Conservation (phyloP, 176 grass and related monocot genomes). For the Cenchrus americanus region DNA sequence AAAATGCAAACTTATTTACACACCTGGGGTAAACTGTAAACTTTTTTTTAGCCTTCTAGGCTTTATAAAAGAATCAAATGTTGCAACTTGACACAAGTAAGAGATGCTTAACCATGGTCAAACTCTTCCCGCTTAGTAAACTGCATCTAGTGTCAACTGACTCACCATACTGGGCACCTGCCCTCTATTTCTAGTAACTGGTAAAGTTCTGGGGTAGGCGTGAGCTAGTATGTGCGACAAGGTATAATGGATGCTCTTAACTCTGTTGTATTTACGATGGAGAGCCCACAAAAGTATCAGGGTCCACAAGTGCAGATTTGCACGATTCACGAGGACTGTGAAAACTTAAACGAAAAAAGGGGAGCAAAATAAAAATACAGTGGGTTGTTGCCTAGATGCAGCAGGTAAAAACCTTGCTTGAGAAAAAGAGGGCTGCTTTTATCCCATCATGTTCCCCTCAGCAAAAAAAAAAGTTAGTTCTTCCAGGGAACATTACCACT, state of each 20-base stretch:
- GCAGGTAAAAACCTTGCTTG: slow-evolving; percentile 43
- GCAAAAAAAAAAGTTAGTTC: slow-evolving; percentile 41
- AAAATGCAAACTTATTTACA: slow-evolving; percentile 9
- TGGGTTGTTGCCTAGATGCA: slow-evolving; percentile 34
- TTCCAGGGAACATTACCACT: slow-evolving; percentile 41
- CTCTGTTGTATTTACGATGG: slow-evolving; percentile 41
- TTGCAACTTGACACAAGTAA: slow-evolving; percentile 3
- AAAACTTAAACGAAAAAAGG: not conserved
- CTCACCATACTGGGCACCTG: not conserved
- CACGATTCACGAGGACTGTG: slow-evolving; percentile 35
- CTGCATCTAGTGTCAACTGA: not conserved
- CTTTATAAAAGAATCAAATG: not conserved
- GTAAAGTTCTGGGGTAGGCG: slow-evolving; percentile 36
- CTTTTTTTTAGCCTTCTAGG: slow-evolving; percentile 4
- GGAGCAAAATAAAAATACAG: not conserved
- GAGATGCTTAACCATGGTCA: not conserved
- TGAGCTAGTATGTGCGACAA: slow-evolving; percentile 4
- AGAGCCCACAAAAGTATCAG: slow-evolving; percentile 43
- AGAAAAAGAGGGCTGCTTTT: slow-evolving; percentile 44
- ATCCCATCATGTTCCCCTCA: slow-evolving; percentile 46
- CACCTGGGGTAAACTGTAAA: not conserved
- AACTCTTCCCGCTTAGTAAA: slow-evolving; percentile 1
- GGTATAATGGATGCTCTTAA: slow-evolving; percentile 27
- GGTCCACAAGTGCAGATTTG: slow-evolving; percentile 29
- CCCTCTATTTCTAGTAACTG: slow-evolving; percentile 16